Evolutionary conservation across 768 basidiomycete species (phyloP).

Genomic region (Filobasidium floriforme): DNA sequence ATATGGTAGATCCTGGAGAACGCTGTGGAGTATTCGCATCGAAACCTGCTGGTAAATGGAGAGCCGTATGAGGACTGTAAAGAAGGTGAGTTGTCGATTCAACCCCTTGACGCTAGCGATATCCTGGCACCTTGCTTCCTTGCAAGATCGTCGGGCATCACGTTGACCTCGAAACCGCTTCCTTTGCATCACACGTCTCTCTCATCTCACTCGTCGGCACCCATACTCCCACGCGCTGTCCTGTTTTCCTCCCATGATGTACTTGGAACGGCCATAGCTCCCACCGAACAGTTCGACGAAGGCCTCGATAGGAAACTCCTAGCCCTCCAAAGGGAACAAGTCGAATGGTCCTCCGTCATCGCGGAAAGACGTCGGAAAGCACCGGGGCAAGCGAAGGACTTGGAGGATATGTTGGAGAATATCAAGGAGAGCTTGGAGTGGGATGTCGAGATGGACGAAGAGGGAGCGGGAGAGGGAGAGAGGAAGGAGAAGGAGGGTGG

Average conservation of each 20-base stretch:
- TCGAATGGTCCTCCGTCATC: conserved; percentile 67
- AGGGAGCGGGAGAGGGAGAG: conserved; percentile 8
- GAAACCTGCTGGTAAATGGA: conserved; percentile 73
- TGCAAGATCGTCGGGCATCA: too few species aligned
- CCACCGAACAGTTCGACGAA: conserved; percentile 84
- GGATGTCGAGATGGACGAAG: conserved; percentile 21
- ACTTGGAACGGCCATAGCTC: too few species aligned
- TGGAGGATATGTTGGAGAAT: conserved; percentile 18
- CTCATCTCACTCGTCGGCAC: too few species aligned
- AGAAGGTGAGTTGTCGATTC: conserved; percentile 42
- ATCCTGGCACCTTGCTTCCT: too few species aligned
- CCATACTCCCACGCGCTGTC: too few species aligned
- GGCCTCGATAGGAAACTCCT: conserved; percentile 73
- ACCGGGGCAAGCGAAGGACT: conserved; percentile 51
- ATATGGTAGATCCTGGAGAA: conserved; percentile 54
- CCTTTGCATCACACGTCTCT: too few species aligned
- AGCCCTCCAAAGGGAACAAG: conserved; percentile 65
- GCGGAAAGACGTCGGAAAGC: conserved; percentile 59
- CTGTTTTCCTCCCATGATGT: too few species aligned
- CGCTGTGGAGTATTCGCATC: conserved; percentile 57
- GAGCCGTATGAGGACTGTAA: conserved; percentile 63
- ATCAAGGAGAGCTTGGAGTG: conserved; percentile 29
- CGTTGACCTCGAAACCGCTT: too few species aligned
- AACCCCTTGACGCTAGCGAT: too few species aligned
- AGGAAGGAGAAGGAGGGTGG: conserved; percentile 10